Conservation (phyloP, 495 filamentous ascomycete genomes). For the Penicillium silybi region DNA sequence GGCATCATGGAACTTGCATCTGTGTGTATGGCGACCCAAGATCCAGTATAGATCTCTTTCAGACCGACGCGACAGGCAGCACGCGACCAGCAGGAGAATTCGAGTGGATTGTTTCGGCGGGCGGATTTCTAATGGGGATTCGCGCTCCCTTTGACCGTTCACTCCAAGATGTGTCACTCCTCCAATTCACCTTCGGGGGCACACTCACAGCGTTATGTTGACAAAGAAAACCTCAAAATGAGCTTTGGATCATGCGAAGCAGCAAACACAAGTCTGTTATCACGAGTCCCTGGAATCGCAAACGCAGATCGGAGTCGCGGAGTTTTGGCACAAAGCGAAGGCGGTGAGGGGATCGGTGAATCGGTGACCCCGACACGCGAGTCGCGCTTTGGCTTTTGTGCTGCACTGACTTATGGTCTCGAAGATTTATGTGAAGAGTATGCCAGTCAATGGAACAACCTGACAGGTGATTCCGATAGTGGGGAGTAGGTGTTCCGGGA, state of each 20-base stretch:
- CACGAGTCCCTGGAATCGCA: conserved; percentile 12
- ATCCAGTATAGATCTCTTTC: not conserved
- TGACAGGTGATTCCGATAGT: too few relatives aligned
- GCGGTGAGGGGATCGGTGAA: conserved; percentile 14
- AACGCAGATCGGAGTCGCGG: conserved; percentile 21
- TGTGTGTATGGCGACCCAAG: not conserved
- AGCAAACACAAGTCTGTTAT: not conserved
- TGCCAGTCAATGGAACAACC: too few relatives aligned
- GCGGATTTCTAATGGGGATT: conserved; percentile 8
- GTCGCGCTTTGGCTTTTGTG: not conserved
- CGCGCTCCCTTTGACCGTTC: conserved; percentile 8
- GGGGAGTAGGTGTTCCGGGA: too few relatives aligned
- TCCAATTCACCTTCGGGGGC: not conserved
- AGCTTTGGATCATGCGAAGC: conserved; percentile 7
- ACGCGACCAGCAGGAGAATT: not conserved
- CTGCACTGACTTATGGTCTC: too few relatives aligned
- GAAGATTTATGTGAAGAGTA: too few relatives aligned
- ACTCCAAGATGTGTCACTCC: not conserved
- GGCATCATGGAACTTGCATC: conserved; percentile 26
- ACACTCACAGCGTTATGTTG: not conserved
- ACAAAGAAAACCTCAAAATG: not conserved
- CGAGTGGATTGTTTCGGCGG: not conserved
- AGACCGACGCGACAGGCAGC: conserved; percentile 1
- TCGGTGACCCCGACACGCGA: conserved; percentile 7
- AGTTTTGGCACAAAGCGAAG: conserved; percentile 18